Percentiles rank a stretch among this genome's conserved stretches.
Conservation (phyloP, 805 yeast genomes). For the Candida ulmi region DNA sequence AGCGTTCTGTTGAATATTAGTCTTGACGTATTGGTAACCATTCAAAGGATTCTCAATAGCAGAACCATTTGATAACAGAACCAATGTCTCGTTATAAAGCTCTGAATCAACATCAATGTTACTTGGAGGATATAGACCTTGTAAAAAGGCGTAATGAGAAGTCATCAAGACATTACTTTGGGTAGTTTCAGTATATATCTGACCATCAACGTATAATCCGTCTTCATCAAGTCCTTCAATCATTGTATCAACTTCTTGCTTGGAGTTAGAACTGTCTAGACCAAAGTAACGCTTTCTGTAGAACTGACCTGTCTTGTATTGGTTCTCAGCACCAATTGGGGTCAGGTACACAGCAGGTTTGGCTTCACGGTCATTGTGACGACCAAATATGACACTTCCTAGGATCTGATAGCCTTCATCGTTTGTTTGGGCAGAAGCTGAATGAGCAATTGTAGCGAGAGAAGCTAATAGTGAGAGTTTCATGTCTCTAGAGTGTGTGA, state of each 20-base stretch:
- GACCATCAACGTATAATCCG: conserved; percentile 31
- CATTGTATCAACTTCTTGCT: conserved; percentile 22
- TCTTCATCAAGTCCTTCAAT: conserved; percentile 28
- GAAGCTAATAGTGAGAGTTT: neutral
- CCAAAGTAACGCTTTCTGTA: conserved; percentile 40
- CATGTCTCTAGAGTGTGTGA: no score
- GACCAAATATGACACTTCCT: conserved; percentile 41
- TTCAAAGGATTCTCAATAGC: conserved; percentile 31
- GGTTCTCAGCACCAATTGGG: conserved; percentile 36
- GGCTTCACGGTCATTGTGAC: conserved; percentile 44
- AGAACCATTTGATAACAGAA: conserved; percentile 36
- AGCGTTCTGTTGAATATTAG: conserved; percentile 29
- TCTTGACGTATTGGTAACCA: conserved; percentile 42
- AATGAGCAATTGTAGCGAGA: neutral
- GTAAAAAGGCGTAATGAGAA: conserved; percentile 39
- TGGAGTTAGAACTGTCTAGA: conserved; percentile 20
- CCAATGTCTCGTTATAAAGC: conserved; percentile 21
- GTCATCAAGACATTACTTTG: conserved; percentile 30
- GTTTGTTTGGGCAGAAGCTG: neutral
- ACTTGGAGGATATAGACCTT: conserved; percentile 43
- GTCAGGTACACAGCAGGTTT: conserved; percentile 40
- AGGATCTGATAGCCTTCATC: conserved; percentile 5
- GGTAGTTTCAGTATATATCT: conserved; percentile 32
- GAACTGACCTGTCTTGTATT: conserved; percentile 33
- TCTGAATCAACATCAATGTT: conserved; percentile 15